These are phyloP conservation scores for Suillus brevipes DNA, from an alignment of 768 basidiomycete species.

Conservation along the genomic window DNA sequence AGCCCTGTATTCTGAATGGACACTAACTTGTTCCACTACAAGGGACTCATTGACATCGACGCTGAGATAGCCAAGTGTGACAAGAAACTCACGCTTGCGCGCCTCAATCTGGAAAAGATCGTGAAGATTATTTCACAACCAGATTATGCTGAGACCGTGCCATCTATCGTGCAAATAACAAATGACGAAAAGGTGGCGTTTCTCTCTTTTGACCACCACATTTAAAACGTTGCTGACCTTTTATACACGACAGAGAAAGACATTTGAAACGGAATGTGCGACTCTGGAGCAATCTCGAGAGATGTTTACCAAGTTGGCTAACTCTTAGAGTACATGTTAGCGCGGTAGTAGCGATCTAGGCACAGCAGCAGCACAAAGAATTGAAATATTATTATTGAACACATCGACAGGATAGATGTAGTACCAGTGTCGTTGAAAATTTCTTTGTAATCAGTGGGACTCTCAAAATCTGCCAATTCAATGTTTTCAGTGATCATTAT, in stretches of 20 bases:
- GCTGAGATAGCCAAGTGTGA: conserved; percentile 86
- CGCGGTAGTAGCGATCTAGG: not conserved
- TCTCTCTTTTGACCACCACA: not conserved
- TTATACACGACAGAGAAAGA: conserved; percentile 54
- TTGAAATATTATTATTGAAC: not conserved
- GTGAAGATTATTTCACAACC: conserved; percentile 67
- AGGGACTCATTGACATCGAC: conserved; percentile 91
- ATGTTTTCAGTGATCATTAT: not conserved
- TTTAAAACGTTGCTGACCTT: conserved; percentile 8
- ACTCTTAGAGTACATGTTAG: not conserved
- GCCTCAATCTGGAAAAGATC: conserved; percentile 73
- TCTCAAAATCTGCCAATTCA: not conserved
- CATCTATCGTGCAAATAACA: conserved; percentile 66
- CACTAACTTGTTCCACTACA: conserved; percentile 4
- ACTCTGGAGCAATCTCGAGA: conserved; percentile 69
- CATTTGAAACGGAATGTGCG: conserved; percentile 76
- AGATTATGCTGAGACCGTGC: conserved; percentile 80
- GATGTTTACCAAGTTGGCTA: conserved; percentile 65
- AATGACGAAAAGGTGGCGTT: conserved; percentile 79
- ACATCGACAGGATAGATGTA: not conserved
- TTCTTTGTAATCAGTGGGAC: not conserved
- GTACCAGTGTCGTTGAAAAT: not conserved
- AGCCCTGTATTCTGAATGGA: not conserved
- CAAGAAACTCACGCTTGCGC: conserved; percentile 81
- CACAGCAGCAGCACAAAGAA: not conserved